Evolutionary conservation across 2,329 filamentous ascomycete genomes (phyloP), one percentile per base, ranked within the genome.

Genomic region (Aurifilum marmelostoma): DNA sequence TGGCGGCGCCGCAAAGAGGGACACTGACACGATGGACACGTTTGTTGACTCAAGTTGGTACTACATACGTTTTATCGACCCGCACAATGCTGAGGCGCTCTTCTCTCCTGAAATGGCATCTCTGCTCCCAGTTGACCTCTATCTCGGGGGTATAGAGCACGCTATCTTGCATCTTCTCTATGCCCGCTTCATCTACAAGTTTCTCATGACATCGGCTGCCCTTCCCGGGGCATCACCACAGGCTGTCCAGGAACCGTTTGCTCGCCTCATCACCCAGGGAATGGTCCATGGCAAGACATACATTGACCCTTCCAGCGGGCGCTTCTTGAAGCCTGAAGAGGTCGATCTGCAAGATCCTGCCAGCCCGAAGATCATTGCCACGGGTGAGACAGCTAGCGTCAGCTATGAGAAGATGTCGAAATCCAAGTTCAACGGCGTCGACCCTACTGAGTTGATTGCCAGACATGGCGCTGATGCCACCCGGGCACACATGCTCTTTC

Each of bases 31-130:
- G 2, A 97, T 97, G 94, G 94, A 97, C 78, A 97, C 94, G 0
- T 97, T 97, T 80, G 94, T 97, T 71, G 94, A 97, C 80, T 97
- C 93, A 1, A 97, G 93, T 66, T 97, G 94, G 94, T 97, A 97
- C 79, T 97, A 90, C 75, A 88, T 94, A 80, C 88, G 93, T 16
- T 97, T 93, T 74, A 80, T 90, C 37, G 92, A 97, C 74, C 83
- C 91, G 0, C 82, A 88, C 24, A 94, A 96, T 73, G 73, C 82
- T 18, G 75, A 84, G 1, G 77, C 82, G 18, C 89, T 88, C 0
- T 89, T 97, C 72, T 88, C 88, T 0, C 80, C 88, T n/a, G 80
- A 83, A 24, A 84, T 84, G 14, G 87, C 87, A 16, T 75, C 76
- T 8, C 81, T 82, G 21, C 85, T 96, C 59, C 92, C 93, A 0